phyloP scores from a whole-genome alignment of 257 asterid species.

The Solanum bulbocastanum region DNA sequence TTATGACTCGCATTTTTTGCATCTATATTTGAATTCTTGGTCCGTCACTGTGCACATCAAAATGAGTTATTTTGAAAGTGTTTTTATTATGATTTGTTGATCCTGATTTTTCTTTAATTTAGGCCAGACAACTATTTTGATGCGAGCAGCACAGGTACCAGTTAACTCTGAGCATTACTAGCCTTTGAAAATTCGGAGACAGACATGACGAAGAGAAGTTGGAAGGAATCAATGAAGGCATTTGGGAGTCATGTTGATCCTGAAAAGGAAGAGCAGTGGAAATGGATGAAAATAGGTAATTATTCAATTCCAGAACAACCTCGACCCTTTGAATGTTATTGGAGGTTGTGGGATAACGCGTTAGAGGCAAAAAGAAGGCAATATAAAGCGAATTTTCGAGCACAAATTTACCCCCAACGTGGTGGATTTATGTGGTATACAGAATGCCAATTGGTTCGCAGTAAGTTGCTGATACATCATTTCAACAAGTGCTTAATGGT shows the following conservation, averaged over 20 bases:
- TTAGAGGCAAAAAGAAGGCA: conserved; percentile 7
- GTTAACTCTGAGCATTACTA: neutral
- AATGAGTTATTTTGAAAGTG: neutral
- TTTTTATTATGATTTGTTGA: neutral
- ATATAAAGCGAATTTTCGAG: conserved; percentile 5
- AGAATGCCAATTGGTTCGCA: conserved; percentile 14
- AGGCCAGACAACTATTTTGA: neutral
- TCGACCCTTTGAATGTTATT: conserved; percentile 13
- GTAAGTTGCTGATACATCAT: conserved; percentile 21
- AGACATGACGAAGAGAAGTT: conserved; percentile 26
- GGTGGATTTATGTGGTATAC: conserved; percentile 9
- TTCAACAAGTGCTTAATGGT: conserved; percentile 1
- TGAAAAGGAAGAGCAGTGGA: conserved; percentile 53
- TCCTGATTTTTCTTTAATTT: neutral
- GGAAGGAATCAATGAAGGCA: conserved; percentile 38
- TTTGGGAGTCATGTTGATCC: conserved; percentile 48
- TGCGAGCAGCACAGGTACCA: neutral
- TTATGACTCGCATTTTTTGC: neutral
- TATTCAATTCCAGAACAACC: conserved; percentile 7
- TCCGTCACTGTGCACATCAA: neutral
- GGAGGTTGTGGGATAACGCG: conserved; percentile 13
- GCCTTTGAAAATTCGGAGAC: neutral
- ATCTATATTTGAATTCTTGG: neutral
- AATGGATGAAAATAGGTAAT: conserved; percentile 59
- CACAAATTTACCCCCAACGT: neutral